Evolutionary conservation across 2,329 filamentous ascomycete genomes (phyloP).

Genomic region (Venturia effusa): DNA sequence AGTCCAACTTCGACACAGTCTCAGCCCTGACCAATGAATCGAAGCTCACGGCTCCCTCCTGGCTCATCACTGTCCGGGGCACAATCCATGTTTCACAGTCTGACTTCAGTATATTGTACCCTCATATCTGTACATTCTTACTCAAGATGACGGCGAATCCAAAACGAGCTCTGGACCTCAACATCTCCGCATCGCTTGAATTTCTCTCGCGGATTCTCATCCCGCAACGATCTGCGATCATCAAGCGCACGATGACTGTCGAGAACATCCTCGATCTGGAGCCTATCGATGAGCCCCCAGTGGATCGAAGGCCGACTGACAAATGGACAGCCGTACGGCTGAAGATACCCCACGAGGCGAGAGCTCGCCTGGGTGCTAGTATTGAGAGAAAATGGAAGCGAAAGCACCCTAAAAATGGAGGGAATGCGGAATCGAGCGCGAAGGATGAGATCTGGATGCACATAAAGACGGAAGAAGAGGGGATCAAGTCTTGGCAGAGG

Average conservation of each 20-base stretch:
- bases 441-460: conserved; percentile 45
- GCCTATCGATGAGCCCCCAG: conserved; percentile 37
- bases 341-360: conserved; percentile 48
- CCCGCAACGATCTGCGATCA: conserved; percentile 31
- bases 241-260: conserved; percentile 41
- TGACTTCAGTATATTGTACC: conserved; percentile 56
- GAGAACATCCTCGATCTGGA: conserved; percentile 40
- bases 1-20: conserved; percentile 49
- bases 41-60: conserved; percentile 27
- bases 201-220: conserved; percentile 48
- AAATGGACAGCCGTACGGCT: conserved; percentile 49
- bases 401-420: conserved; percentile 21
- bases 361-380: conserved; percentile 36
- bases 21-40: conserved; percentile 47
- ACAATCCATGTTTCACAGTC: conserved; percentile 56
- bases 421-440: conserved; percentile 21
- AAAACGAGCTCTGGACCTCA: conserved; percentile 50
- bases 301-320: conserved; percentile 43
- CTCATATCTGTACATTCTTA: conserved; percentile 44
- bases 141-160: conserved; percentile 56
- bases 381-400: conserved; percentile 30
- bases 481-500: conserved; percentile 18
- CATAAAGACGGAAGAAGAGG: conserved; percentile 27
- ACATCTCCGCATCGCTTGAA: conserved; percentile 51
- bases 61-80: conserved; percentile 40